Evolutionary conservation across 164 flowering plant genomes (phyloP).

Genomic region (Piper betle): DNA sequence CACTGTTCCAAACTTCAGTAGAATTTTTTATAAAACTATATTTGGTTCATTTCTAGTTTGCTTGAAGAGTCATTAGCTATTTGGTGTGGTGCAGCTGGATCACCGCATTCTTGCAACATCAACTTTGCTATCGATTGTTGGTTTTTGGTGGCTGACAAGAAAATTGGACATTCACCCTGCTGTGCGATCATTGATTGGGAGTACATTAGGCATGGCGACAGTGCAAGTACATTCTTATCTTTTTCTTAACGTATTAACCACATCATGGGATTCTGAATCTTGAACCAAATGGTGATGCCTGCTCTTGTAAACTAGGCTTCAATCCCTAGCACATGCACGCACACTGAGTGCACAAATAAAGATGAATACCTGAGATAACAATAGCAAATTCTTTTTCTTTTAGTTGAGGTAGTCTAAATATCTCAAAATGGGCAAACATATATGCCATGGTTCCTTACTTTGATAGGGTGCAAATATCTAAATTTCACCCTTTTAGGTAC

Average conservation of each 20-base stretch:
- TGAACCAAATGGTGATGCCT: neutral
- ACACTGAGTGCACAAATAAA: too few species aligned
- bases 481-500: too few species aligned
- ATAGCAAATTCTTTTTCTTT: neutral
- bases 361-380: too few species aligned
- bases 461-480: too few species aligned
- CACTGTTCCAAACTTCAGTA: too few species aligned
- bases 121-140: conserved; percentile 4
- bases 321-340: neutral
- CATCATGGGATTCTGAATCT: neutral
- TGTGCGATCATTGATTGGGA: conserved; percentile 54
- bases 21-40: too few species aligned
- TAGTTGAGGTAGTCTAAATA: neutral
- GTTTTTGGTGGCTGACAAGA: conserved; percentile 41
- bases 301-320: neutral
- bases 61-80: neutral
- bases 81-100: conserved; percentile 46
- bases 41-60: neutral
- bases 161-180: conserved; percentile 85
- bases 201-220: conserved; percentile 82
- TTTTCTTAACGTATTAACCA: neutral
- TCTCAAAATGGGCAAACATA: too few species aligned
- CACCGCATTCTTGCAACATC: conserved; percentile 49
- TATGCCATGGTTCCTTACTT: too few species aligned
- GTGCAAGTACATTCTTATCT: conserved; percentile 42